Conservation (phyloP, 2,329 filamentous ascomycete genomes). For the Hypoxylon rubiginosum region DNA sequence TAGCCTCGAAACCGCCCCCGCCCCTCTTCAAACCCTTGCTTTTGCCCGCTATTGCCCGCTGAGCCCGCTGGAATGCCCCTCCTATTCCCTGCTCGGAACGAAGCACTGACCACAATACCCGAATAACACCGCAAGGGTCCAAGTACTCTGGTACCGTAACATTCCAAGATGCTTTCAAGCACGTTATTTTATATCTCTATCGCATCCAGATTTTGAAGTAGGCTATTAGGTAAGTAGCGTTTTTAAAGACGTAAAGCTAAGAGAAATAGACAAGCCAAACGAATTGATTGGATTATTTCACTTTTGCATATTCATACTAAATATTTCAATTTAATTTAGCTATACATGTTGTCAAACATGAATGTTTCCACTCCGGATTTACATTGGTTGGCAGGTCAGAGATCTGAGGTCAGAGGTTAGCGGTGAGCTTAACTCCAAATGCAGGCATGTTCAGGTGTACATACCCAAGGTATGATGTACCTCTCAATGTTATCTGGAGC, state of each 20-base stretch:
- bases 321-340: not conserved
- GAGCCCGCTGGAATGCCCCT: constrained; percentile 9
- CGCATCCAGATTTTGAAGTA: not conserved
- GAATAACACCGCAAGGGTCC: constrained; percentile 39
- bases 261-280: not conserved
- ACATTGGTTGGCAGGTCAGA: not conserved
- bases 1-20: too few relatives aligned
- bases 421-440: constrained; percentile 1
- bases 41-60: constrained; percentile 14
- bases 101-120: constrained; percentile 26
- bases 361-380: not conserved
- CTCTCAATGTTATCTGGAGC: constrained; percentile 7
- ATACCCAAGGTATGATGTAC: too few relatives aligned
- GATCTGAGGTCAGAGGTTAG: not conserved
- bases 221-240: not conserved
- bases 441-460: not conserved
- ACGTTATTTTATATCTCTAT: constrained; percentile 6
- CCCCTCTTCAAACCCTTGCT: not conserved
- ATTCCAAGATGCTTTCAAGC: not conserved
- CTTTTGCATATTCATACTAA: not conserved
- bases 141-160: constrained; percentile 1
- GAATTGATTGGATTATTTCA: not conserved
- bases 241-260: not conserved
- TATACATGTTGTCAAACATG: too few relatives aligned
- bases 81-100: constrained; percentile 12